Evolutionary conservation across 164 flowering plant genomes (phyloP).

Genomic region (Platanus orientalis): DNA sequence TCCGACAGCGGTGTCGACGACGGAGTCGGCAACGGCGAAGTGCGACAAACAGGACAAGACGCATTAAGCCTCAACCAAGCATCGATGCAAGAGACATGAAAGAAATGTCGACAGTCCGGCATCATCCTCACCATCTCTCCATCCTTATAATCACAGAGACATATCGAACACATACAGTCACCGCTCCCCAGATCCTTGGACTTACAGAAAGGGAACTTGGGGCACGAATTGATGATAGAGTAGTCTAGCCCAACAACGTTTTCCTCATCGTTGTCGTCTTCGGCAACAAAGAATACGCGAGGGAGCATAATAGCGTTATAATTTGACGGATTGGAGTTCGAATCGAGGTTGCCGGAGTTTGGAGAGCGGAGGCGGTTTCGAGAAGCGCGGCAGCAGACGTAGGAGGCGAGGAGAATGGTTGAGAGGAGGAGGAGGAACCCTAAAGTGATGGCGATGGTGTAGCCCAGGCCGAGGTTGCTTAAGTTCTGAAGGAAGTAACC

Average conservation of each 20-base stretch:
- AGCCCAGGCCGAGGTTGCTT: constrained; percentile 41
- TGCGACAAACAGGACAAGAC: constrained; percentile 92
- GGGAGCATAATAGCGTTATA: constrained; percentile 30
- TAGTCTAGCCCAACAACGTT: constrained; percentile 42
- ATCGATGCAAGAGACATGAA: constrained; percentile 68
- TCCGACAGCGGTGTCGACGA: constrained; percentile 85
- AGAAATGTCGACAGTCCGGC: constrained; percentile 87
- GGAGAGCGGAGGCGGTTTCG: constrained; percentile 14
- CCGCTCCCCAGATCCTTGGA: constrained; percentile 18
- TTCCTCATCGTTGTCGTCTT: constrained; percentile 5
- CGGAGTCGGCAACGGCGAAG: constrained; percentile 96
- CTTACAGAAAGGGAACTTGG: constrained; percentile 40
- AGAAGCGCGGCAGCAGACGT: constrained; percentile 40
- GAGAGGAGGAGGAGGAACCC: constrained; percentile 59
- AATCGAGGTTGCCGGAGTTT: constrained; percentile 3
- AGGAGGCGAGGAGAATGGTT: constrained; percentile 51
- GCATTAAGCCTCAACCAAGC: too few species aligned
- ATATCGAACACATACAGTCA: constrained; percentile 63
- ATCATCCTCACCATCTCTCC: constrained; percentile 92
- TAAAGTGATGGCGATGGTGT: constrained; percentile 52
- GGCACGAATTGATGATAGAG: constrained; percentile 46
- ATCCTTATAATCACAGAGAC: constrained; percentile 79
- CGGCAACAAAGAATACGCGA: constrained; percentile 27
- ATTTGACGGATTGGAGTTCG: neutral
- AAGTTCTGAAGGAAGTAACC: constrained; percentile 8